Conservation (phyloP, 2,329 filamentous ascomycete species). For the Diaporthe destruens region DNA sequence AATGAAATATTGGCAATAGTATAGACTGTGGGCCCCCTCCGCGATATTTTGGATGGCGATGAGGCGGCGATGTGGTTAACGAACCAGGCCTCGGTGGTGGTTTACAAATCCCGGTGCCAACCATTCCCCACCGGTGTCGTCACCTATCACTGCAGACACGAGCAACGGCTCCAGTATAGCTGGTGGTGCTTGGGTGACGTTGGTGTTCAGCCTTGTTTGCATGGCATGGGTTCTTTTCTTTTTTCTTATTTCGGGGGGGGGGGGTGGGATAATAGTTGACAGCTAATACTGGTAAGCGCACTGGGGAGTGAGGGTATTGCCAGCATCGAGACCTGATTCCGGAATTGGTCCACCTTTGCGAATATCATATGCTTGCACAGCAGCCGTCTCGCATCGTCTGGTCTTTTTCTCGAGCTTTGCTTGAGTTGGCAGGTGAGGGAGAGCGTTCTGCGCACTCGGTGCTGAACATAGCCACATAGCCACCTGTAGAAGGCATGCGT, state of each 20-base stretch:
- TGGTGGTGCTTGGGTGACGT: background rate
- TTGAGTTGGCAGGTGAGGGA: background rate
- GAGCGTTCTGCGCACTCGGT: background rate
- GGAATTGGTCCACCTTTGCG: constrained; percentile 13
- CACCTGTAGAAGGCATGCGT: background rate
- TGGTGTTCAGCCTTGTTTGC: constrained; percentile 12
- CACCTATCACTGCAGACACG: background rate
- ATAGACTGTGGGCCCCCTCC: constrained; percentile 5
- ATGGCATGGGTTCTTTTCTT: background rate
- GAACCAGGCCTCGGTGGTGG: constrained; percentile 14
- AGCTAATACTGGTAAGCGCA: background rate
- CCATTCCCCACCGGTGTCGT: background rate
- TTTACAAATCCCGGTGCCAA: too few relatives aligned
- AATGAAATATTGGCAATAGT: constrained; percentile 41
- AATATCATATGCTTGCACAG: too few relatives aligned
- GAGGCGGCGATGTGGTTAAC: constrained; percentile 16
- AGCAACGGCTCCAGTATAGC: background rate
- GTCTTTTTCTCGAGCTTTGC: background rate
- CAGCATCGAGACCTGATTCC: background rate
- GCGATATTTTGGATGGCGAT: constrained; percentile 13
- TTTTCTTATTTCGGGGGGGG: too few relatives aligned
- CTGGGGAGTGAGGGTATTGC: background rate
- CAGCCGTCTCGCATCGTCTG: constrained; percentile 20
- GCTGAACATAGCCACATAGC: background rate
- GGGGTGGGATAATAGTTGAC: background rate